Conservation (phyloP, 331 rosid species). For the Acacia pycnantha region DNA sequence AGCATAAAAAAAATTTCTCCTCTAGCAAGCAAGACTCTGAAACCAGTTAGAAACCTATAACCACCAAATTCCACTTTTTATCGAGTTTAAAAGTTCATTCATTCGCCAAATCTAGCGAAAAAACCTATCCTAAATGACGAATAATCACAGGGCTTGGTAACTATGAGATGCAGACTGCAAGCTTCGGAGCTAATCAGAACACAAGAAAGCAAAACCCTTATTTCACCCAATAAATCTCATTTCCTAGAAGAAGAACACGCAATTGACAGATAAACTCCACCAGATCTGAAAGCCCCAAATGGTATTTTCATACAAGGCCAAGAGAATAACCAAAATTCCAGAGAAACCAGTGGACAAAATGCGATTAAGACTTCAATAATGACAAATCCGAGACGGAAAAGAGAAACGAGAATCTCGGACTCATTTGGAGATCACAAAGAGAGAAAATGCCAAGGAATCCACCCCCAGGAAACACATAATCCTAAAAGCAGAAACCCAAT, state of each 20-base stretch:
- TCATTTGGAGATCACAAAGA: not conserved
- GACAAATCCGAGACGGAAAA: not conserved
- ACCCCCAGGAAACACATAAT: not conserved
- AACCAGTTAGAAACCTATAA: not conserved
- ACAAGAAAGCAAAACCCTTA: not conserved
- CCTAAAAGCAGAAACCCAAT: not conserved
- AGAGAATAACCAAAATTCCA: not conserved
- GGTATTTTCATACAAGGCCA: not conserved
- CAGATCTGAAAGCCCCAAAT: constrained; percentile 34
- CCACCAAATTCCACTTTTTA: not conserved
- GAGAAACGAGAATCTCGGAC: not conserved
- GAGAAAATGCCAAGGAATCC: not conserved
- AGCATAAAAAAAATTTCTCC: not conserved
- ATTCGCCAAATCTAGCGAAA: not conserved
- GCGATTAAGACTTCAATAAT: not conserved
- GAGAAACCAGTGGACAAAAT: not conserved
- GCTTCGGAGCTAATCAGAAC: not conserved
- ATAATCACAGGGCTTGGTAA: not conserved
- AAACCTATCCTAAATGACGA: not conserved
- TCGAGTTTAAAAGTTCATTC: not conserved
- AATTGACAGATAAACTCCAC: not conserved
- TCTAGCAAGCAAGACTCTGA: not conserved
- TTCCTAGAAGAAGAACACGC: not conserved
- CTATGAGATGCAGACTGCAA: not conserved
- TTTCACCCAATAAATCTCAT: not conserved